Evolutionary conservation across 163 green algal species (phyloP).

Genomic region (Trebouxia gelatinosa): DNA sequence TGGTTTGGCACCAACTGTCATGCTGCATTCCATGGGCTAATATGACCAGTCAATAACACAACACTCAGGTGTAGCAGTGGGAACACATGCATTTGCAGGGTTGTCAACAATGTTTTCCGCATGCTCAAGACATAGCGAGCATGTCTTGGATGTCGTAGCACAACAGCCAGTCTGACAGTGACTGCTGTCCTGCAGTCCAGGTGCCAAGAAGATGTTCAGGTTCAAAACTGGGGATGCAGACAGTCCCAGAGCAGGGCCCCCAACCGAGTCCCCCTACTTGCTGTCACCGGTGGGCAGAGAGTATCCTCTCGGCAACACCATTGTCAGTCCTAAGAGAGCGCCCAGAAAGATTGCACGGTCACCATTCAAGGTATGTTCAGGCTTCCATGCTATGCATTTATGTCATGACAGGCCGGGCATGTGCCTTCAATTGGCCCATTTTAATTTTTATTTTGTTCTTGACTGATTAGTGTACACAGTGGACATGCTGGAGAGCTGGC

Average conservation of each 20-base stretch:
- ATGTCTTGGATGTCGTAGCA: not conserved
- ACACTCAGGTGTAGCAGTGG: no score
- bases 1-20: not conserved
- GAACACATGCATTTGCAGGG: not conserved
- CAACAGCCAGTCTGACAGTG: not conserved
- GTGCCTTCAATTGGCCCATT: no score
- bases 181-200: conserved; percentile 36
- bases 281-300: conserved; percentile 60
- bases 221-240: conserved; percentile 72
- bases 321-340: conserved; percentile 49
- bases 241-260: conserved; percentile 42
- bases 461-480: no score
- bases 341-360: conserved; percentile 86
- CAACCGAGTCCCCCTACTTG: conserved; percentile 52
- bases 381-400: no score
- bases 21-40: not conserved
- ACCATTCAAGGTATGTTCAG: conserved; percentile 91
- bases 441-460: no score
- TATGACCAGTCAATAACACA: not conserved
- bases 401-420: no score
- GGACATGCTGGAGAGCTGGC: no score
- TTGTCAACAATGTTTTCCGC: not conserved
- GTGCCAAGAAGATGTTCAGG: conserved; percentile 64
- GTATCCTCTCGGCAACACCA: conserved; percentile 33
- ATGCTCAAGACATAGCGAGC: not conserved